Conservation (phyloP, 2,329 filamentous ascomycete genomes). For the Tolypocladium paradoxum region DNA sequence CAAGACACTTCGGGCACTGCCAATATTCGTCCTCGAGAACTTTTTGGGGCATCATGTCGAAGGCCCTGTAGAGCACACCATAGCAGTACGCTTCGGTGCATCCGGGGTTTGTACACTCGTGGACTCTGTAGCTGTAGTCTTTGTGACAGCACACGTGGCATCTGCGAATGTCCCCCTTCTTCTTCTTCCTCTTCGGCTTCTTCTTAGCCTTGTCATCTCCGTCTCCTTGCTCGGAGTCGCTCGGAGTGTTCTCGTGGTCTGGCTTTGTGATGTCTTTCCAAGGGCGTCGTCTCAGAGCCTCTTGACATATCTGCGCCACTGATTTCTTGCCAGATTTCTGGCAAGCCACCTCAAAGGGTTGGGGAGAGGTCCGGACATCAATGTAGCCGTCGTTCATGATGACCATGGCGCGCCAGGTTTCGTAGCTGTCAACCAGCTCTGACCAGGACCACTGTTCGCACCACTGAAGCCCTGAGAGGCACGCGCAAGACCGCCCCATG, state of each 20-base stretch:
- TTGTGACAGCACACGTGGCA: conserved; percentile 80
- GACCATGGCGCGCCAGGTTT: conserved; percentile 70
- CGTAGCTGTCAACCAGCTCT: conserved; percentile 66
- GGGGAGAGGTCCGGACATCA: conserved; percentile 54
- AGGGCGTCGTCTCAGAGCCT: conserved; percentile 68
- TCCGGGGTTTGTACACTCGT: conserved; percentile 57
- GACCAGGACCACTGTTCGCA: conserved; percentile 88
- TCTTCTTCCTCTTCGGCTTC: conserved; percentile 44
- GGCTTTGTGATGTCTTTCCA: conserved; percentile 72
- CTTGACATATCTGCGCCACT: conserved; percentile 86
- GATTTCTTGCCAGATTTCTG: conserved; percentile 62
- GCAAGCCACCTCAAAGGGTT: conserved; percentile 59
- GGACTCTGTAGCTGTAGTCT: conserved; percentile 77
- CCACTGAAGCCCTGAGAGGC: conserved; percentile 78
- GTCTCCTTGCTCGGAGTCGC: conserved; percentile 46
- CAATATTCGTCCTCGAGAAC: conserved; percentile 74
- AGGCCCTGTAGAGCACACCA: conserved; percentile 82
- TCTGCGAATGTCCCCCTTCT: conserved; percentile 41
- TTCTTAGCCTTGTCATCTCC: conserved; percentile 49
- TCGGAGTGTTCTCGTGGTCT: conserved; percentile 32
- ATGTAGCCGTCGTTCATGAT: conserved; percentile 61
- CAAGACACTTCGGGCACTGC: conserved; percentile 79
- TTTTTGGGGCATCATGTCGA: conserved; percentile 77
- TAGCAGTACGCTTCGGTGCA: conserved; percentile 81
- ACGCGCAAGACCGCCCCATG: conserved; percentile 91